Percentiles rank a stretch among this genome's conserved stretches.
Evolutionary conservation across 192 early-diverging fungal genomes (phyloP).

Genomic region (Coemansia sp.): DNA sequence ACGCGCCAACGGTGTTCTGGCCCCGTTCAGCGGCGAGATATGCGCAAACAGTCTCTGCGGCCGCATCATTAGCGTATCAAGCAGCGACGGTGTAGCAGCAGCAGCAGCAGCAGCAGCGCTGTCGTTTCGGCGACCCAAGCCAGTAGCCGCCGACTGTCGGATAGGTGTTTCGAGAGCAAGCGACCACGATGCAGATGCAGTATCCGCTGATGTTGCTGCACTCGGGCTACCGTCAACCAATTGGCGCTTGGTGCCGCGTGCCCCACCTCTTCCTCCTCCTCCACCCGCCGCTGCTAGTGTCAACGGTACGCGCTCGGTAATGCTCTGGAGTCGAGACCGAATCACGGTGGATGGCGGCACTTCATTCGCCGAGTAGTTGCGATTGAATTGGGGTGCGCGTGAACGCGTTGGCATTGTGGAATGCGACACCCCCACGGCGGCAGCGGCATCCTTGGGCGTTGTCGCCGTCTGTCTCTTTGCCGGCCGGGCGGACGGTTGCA

Average conservation of each 20-base stretch:
- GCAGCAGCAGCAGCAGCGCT: neutral
- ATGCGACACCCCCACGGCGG: neutral
- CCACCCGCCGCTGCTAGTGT: neutral
- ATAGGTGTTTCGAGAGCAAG: constrained; percentile 26
- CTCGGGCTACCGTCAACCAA: constrained; percentile 31
- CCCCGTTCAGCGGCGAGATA: constrained; percentile 6
- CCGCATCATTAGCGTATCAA: constrained; percentile 16
- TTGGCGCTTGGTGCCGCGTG: constrained; percentile 35
- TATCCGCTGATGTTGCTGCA: neutral
- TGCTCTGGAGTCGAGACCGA: constrained; percentile 35
- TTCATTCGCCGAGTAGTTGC: constrained; percentile 4
- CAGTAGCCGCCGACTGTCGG: neutral
- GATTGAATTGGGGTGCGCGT: constrained; percentile 2
- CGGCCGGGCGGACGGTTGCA: constrained; percentile 15
- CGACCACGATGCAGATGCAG: constrained; percentile 12
- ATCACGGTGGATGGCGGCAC: constrained; percentile 44
- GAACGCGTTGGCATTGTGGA: neutral
- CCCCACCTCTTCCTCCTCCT: neutral
- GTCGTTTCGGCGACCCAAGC: no score
- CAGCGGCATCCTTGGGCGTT: constrained; percentile 14
- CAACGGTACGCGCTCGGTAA: constrained; percentile 14
- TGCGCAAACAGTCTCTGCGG: constrained; percentile 27
- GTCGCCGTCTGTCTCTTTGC: constrained; percentile 9
- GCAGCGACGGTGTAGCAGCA: constrained; percentile 4
- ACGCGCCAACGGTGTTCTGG: neutral